Percentiles rank a stretch among this genome's conserved stretches.
Evolutionary conservation across 331 rosid genomes (phyloP).

Genomic region (Quercus phellos): DNA sequence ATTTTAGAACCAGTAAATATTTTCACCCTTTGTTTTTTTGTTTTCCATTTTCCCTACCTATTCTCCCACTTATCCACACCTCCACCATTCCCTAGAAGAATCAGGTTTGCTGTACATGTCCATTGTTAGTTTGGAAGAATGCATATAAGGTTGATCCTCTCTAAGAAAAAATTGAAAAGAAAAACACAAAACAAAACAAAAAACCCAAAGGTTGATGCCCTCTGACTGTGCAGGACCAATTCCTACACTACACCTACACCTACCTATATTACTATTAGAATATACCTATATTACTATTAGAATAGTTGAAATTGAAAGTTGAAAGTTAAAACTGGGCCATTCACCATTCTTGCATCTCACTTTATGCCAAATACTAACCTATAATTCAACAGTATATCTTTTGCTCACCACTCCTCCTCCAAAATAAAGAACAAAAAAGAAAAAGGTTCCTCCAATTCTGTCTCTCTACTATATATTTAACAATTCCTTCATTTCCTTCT

Average conservation of each 20-base stretch:
- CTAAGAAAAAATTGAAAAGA: not conserved
- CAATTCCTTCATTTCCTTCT: constrained; percentile 20
- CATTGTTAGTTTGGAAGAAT: not conserved
- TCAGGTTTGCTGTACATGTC: not conserved
- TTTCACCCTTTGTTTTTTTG: too few species aligned
- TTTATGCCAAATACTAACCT: too few species aligned
- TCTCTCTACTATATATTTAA: constrained; percentile 9
- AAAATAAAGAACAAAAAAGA: not conserved
- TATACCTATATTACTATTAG: too few species aligned
- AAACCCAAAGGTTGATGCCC: not conserved
- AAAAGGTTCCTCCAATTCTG: not conserved
- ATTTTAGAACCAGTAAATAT: too few species aligned
- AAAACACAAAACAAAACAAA: not conserved
- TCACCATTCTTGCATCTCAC: too few species aligned
- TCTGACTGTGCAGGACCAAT: not conserved
- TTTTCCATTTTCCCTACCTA: too few species aligned
- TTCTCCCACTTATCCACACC: not conserved
- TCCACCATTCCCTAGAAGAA: not conserved
- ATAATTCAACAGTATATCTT: too few species aligned
- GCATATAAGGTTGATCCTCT: not conserved
- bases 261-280: too few species aligned
- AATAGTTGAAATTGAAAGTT: too few species aligned
- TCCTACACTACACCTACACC: not conserved
- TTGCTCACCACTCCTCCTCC: not conserved
- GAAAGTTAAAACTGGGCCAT: too few species aligned